Evolutionary conservation across 345 rosid genomes (phyloP).

Genomic region (Cardamine resedifolia): DNA sequence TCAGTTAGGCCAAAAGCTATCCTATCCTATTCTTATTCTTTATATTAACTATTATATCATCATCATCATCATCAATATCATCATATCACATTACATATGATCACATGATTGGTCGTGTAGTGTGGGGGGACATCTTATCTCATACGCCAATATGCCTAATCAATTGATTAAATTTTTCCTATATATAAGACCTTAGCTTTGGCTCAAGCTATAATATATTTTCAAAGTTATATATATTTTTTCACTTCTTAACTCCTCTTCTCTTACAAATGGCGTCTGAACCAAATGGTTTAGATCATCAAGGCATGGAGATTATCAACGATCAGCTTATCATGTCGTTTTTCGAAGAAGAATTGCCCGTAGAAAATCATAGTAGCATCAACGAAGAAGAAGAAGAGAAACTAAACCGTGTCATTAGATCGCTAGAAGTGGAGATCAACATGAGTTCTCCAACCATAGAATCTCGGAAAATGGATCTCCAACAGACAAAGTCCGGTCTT

Average conservation of each 20-base stretch:
- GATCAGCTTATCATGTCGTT: constrained; percentile 40
- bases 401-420: constrained; percentile 46
- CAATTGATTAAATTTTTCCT: constrained; percentile 18
- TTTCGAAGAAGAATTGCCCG: constrained; percentile 42
- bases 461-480: constrained; percentile 8
- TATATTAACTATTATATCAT: constrained; percentile 14
- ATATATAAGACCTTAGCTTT: constrained; percentile 27
- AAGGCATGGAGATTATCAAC: constrained; percentile 35
- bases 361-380: constrained; percentile 33
- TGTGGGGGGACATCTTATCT: constrained; percentile 28
- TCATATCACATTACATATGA: constrained; percentile 35
- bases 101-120: constrained; percentile 42
- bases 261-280: constrained; percentile 38
- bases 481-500: neutral
- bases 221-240: constrained; percentile 1
- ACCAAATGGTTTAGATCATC: constrained; percentile 22
- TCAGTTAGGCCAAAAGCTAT: constrained; percentile 36
- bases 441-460: constrained; percentile 19
- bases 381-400: constrained; percentile 45
- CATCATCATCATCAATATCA: constrained; percentile 21
- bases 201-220: constrained; percentile 19
- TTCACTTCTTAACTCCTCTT: neutral
- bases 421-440: constrained; percentile 55
- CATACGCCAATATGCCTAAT: constrained; percentile 31
- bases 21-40: constrained; percentile 23